Percentiles rank a stretch among this genome's conserved stretches.
These are phyloP conservation scores for Borovskyia barvae DNA, from an alignment of 208 protist genomes.

Conservation along the genomic window DNA sequence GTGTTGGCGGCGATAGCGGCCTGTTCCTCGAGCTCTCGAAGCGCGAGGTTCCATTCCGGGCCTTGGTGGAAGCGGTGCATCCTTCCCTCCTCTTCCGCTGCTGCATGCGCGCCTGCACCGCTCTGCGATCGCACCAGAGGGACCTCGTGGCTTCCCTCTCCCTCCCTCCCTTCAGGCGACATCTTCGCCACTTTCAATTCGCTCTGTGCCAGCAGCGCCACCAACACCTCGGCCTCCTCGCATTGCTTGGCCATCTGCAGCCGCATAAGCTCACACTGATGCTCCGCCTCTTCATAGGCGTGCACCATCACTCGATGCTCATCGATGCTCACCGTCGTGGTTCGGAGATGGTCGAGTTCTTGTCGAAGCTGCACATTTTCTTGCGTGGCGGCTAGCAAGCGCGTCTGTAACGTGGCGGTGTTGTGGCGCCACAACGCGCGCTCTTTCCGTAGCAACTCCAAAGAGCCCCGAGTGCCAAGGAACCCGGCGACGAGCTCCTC, in stretches of 20 bases:
- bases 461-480: conserved; percentile 10
- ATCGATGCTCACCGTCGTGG: conserved; percentile 35
- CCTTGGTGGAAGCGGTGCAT: conserved; percentile 14
- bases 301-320: conserved; percentile 23
- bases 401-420: conserved; percentile 19
- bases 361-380: conserved; percentile 43
- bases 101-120: no score
- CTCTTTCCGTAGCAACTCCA: conserved; percentile 41
- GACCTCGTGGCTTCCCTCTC: no score
- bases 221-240: conserved; percentile 19
- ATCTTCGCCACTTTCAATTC: background rate
- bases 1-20: conserved; percentile 14
- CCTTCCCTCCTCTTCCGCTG: background rate
- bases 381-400: conserved; percentile 33
- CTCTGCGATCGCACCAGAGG: no score
- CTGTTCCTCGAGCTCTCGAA: conserved; percentile 29
- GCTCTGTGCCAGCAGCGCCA: conserved; percentile 4
- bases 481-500: conserved; percentile 28
- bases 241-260: conserved; percentile 31
- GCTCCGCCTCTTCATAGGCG: conserved; percentile 28
- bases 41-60: conserved; percentile 21
- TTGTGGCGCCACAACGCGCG: conserved; percentile 21
- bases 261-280: conserved; percentile 28
- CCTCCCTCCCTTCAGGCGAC: background rate
- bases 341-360: conserved; percentile 33